These are phyloP conservation scores for Aspergillus sclerotialis DNA, from an alignment of 2,329 filamentous ascomycete genomes.

Conservation along the genomic window DNA sequence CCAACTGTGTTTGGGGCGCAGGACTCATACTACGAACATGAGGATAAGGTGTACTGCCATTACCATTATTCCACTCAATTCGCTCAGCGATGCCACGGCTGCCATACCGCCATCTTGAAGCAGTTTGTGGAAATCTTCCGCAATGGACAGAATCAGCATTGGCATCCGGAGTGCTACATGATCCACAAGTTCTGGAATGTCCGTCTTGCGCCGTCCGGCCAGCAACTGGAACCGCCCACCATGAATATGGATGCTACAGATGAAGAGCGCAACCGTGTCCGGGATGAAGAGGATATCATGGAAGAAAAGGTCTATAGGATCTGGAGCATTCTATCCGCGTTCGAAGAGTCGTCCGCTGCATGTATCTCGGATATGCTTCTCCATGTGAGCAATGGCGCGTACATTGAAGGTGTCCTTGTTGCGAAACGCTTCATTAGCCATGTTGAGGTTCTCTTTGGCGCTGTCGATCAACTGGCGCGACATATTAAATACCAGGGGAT, in stretches of 20 bases:
- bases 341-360: slow-evolving; percentile 94
- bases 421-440: slow-evolving; percentile 96
- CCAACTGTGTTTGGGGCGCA: slow-evolving; percentile 96
- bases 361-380: slow-evolving; percentile 99
- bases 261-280: slow-evolving; percentile 66
- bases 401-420: slow-evolving; percentile 88
- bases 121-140: slow-evolving; percentile 99
- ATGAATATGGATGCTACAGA: slow-evolving; percentile 53
- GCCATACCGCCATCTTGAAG: slow-evolving; percentile 93
- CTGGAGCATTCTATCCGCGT: slow-evolving; percentile 94
- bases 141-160: slow-evolving; percentile 96
- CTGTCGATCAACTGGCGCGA: slow-evolving; percentile 75
- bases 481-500: slow-evolving; percentile 62
- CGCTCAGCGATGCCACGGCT: slow-evolving; percentile 92
- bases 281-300: slow-evolving; percentile 84
- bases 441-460: slow-evolving; percentile 84
- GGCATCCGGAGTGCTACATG: slow-evolving; percentile 99
- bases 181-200: slow-evolving; percentile 99
- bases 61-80: slow-evolving; percentile 98
- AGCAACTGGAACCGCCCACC: slow-evolving; percentile 40
- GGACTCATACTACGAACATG: slow-evolving; percentile 98
- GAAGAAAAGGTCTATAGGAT: slow-evolving; percentile 97
- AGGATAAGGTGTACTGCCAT: slow-evolving; percentile 93
- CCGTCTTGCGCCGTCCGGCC: slow-evolving; percentile 61
- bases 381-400: slow-evolving; percentile 95